phyloP scores from a whole-genome alignment of 805 yeast species.

The Kuraishia capsulata region DNA sequence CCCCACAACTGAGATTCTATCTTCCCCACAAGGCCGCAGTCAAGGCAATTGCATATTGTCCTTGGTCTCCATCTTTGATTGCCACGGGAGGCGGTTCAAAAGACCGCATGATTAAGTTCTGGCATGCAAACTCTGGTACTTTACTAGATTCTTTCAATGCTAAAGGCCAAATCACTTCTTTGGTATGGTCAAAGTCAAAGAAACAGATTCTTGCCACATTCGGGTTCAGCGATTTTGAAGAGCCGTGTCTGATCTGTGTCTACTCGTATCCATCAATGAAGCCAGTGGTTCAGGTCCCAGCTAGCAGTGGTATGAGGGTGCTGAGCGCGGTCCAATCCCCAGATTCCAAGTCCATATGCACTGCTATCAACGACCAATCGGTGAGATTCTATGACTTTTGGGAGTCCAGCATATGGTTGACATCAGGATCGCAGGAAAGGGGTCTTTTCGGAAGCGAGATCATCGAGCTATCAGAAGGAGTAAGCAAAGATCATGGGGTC shows the following conservation, averaged over 20 bases:
- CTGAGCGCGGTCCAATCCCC: slow-evolving; percentile 63
- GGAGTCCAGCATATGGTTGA: slow-evolving; percentile 31
- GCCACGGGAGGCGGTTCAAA: slow-evolving; percentile 91
- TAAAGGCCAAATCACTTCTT: slow-evolving; percentile 68
- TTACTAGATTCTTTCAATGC: slow-evolving; percentile 48
- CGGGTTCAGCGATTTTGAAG: slow-evolving; percentile 59
- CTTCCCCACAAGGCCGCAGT: slow-evolving; percentile 79
- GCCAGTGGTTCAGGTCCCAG: slow-evolving; percentile 36
- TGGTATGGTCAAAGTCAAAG: slow-evolving; percentile 61
- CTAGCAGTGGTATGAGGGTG: slow-evolving; percentile 45
- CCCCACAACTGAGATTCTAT: slow-evolving; percentile 35
- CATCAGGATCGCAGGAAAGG: slow-evolving; percentile 27
- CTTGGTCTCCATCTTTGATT: slow-evolving; percentile 72
- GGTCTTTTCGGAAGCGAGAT: slow-evolving; percentile 49
- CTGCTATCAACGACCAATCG: slow-evolving; percentile 73
- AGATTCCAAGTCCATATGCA: slow-evolving; percentile 50
- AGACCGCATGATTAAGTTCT: slow-evolving; percentile 72
- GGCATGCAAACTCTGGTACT: slow-evolving; percentile 82
- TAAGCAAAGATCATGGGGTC: slow-evolving; percentile 17
- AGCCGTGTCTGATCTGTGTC: slow-evolving; percentile 44
- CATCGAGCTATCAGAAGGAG: slow-evolving; percentile 52
- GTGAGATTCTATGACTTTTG: slow-evolving; percentile 69
- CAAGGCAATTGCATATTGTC: slow-evolving; percentile 84
- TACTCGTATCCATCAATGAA: slow-evolving; percentile 62
- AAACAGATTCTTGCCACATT: slow-evolving; percentile 70